Base-by-base conservation (phyloP, 768 basidiomycete species). In the Tulasnella sp. region DNA sequence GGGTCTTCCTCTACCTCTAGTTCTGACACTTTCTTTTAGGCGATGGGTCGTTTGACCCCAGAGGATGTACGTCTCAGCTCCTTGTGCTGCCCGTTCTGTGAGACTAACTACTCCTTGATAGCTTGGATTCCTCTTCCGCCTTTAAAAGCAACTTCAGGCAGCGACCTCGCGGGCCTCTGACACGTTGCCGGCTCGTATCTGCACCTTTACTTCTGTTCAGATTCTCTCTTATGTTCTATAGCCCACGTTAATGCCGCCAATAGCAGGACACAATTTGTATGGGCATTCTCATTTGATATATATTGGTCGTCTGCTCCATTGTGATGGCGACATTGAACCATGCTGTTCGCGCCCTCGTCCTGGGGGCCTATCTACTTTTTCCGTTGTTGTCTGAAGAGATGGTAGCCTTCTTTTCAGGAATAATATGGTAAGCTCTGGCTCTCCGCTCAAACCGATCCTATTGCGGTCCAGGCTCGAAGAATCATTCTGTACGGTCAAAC, bases 31-130 rank as follows among this genome's bases (percentile, higher is more conserved):
- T 26, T 73, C 75, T 29, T 37, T 72, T 37, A 85, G 88, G 96
- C 96, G 0, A 95, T 98, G 93, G 96, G 96, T 32, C 90, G 95
- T 78, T 84, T 99, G 82, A 97, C 96, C 5, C 93, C 95, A 0
- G 93, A 91, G 81, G 86, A 86, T 81, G 77, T 77, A 29, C 73
- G 77, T 46, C 37, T 16, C 35, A 20, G n/a, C 79, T 84, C n/a
- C 79, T 82, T 3, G 84, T 84, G 81, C 76, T 84, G 70, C 18
- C 26, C 18, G 37, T 39, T 23, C 40, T 11, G 26, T 39, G 51
- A 51, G 9, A 48, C 48, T 70, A 23, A 71, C 70, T 7, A 26
- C 10, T 70, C 40, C 71, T 15, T 32, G 13, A 4, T 51, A 77
- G 77, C 71, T 77, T n/a, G 77, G 77, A 2, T 77, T 77, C 77